Evolutionary conservation across 768 basidiomycete species (phyloP).

Genomic region (Boletus fagicola): DNA sequence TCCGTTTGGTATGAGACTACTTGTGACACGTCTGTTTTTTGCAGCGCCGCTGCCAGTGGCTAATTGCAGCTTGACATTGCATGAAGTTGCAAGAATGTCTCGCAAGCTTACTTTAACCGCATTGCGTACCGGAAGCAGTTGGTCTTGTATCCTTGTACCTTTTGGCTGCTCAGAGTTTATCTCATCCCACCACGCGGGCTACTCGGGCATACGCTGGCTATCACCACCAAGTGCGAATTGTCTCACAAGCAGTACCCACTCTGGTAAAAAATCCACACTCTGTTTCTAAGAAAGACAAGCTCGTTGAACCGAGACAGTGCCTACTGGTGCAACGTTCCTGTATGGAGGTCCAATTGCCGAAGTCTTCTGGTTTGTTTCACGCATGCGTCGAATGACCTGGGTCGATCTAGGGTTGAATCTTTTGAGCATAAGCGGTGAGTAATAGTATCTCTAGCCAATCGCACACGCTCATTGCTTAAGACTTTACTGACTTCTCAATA

Average conservation of each 20-base stretch:
- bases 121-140: background rate
- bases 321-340: background rate
- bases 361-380: slow-evolving; percentile 3
- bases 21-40: background rate
- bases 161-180: background rate
- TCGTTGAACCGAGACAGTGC: background rate
- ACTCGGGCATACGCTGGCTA: background rate
- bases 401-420: slow-evolving; percentile 1
- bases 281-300: background rate
- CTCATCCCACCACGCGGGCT: background rate
- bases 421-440: background rate
- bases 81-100: slow-evolving; percentile 6
- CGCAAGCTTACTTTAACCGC: background rate
- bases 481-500: background rate
- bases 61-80: slow-evolving; percentile 9
- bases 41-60: slow-evolving; percentile 5
- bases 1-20: background rate
- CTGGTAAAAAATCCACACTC: background rate
- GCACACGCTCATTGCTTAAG: background rate
- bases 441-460: background rate
- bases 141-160: background rate
- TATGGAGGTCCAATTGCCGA: background rate
- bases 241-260: background rate
- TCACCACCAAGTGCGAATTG: background rate
- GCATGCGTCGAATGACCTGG: background rate